Conservation (phyloP, 2,329 filamentous ascomycete genomes). For the Colletotrichum simmondsii region DNA sequence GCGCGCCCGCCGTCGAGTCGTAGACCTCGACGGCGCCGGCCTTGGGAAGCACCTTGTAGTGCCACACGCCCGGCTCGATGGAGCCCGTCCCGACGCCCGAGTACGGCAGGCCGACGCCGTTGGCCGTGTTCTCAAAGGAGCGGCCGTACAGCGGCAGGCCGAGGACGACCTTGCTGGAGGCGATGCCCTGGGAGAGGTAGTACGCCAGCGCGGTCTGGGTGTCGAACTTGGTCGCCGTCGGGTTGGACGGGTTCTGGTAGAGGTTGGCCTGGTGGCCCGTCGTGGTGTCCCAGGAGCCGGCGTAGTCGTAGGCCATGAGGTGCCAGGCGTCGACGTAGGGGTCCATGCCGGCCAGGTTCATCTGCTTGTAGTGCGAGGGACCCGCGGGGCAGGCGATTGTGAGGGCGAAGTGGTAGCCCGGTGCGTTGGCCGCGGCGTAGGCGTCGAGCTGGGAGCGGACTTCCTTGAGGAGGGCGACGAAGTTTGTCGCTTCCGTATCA, state of each 20-base stretch:
- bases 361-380: constrained; percentile 57
- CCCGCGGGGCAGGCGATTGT: constrained; percentile 63
- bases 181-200: constrained; percentile 70
- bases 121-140: constrained; percentile 72
- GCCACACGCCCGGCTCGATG: constrained; percentile 72
- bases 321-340: constrained; percentile 68
- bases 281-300: constrained; percentile 72
- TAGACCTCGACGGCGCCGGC: constrained; percentile 65
- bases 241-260: constrained; percentile 62
- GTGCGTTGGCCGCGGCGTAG: constrained; percentile 50
- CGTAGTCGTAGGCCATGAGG: constrained; percentile 77
- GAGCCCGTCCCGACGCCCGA: constrained; percentile 70
- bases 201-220: constrained; percentile 72
- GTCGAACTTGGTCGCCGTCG: constrained; percentile 73
- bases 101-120: constrained; percentile 73
- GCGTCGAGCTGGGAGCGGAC: constrained; percentile 56
- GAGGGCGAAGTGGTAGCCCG: constrained; percentile 60
- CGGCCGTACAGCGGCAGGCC: constrained; percentile 85
- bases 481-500: constrained; percentile 50
- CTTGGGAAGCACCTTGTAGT: constrained; percentile 78
- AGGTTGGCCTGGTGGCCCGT: constrained; percentile 79
- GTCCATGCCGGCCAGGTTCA: constrained; percentile 67
- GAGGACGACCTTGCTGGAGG: constrained; percentile 74
- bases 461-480: constrained; percentile 54
- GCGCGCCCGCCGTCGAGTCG: constrained; percentile 69